A percentile compares a stretch with the other conserved stretches of the same genome.
Conservation (phyloP, 148 eudicot species). For the Silene conica region DNA sequence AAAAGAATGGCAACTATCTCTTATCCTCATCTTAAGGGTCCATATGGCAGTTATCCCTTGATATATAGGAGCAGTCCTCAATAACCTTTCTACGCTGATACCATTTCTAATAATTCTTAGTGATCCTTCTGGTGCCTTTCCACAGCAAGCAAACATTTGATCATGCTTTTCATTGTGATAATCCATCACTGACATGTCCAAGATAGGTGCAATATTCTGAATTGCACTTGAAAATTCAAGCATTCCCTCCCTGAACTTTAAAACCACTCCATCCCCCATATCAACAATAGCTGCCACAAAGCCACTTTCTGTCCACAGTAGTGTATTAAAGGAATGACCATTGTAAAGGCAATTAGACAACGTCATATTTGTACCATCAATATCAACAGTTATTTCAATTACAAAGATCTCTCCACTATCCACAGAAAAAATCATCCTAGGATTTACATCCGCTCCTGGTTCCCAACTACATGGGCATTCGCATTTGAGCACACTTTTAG, state of each 20-base stretch:
- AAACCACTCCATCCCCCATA: slow-evolving; percentile 93
- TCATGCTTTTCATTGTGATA: slow-evolving; percentile 84
- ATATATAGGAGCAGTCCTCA: slow-evolving; percentile 85
- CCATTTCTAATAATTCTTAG: slow-evolving; percentile 86
- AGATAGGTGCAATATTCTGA: slow-evolving; percentile 89
- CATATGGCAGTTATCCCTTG: slow-evolving; percentile 88
- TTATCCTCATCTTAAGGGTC: slow-evolving; percentile 65
- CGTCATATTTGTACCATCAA: slow-evolving; percentile 50
- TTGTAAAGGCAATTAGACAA: slow-evolving; percentile 74
- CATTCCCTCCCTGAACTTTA: slow-evolving; percentile 65
- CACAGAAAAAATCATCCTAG: slow-evolving; percentile 66
- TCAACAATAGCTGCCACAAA: slow-evolving; percentile 81
- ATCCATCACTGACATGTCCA: slow-evolving; percentile 88
- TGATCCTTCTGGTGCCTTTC: slow-evolving; percentile 92
- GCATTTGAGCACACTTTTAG: slow-evolving; percentile 41
- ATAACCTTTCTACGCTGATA: slow-evolving; percentile 73
- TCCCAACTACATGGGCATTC: slow-evolving; percentile 98
- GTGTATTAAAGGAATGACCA: slow-evolving; percentile 57
- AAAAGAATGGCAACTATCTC: slow-evolving; percentile 70
- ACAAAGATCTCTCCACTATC: slow-evolving; percentile 78
- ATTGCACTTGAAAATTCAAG: slow-evolving; percentile 55
- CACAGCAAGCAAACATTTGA: slow-evolving; percentile 98
- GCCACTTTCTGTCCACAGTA: slow-evolving; percentile 77
- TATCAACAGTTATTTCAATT: slow-evolving; percentile 51
- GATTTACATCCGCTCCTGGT: slow-evolving; percentile 43